phyloP scores from a whole-genome alignment of 2,329 filamentous ascomycete species.

The Fusarium humuli region DNA sequence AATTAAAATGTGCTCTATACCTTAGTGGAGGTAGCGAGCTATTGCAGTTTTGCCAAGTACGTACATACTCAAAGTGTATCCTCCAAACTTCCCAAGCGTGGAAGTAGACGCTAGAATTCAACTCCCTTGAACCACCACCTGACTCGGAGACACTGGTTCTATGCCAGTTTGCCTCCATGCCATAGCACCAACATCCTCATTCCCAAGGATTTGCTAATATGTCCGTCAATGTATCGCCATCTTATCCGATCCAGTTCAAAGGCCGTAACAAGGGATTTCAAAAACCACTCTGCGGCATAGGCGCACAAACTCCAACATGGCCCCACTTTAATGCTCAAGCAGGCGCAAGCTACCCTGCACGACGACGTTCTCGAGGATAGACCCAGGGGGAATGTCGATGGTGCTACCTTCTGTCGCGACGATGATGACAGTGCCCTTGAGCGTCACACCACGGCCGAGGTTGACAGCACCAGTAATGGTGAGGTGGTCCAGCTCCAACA shows the following conservation, averaged over 20 bases:
- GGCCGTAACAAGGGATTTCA: slow-evolving; percentile 16
- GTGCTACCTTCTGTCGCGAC: slow-evolving; percentile 98
- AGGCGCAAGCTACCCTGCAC: slow-evolving; percentile 93
- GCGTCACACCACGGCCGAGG: slow-evolving; percentile 91
- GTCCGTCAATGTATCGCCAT: not conserved
- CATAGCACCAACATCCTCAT: slow-evolving; percentile 3
- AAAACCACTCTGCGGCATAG: slow-evolving; percentile 12
- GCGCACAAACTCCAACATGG: slow-evolving; percentile 4
- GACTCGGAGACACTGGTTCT: not conserved
- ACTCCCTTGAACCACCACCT: slow-evolving; percentile 1
- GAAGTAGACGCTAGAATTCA: slow-evolving; percentile 5
- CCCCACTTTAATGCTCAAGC: slow-evolving; percentile 68
- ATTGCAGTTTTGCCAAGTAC: slow-evolving; percentile 40
- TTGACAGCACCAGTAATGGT: slow-evolving; percentile 99
- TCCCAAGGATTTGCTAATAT: slow-evolving; percentile 1
- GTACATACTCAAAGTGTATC: slow-evolving; percentile 39
- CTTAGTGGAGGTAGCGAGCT: slow-evolving; percentile 31
- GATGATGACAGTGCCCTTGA: slow-evolving; percentile 99
- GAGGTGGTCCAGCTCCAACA: slow-evolving; percentile 91
- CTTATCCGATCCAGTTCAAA: slow-evolving; percentile 19
- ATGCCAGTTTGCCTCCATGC: slow-evolving; percentile 11
- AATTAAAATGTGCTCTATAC: slow-evolving; percentile 39
- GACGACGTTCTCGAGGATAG: slow-evolving; percentile 97
- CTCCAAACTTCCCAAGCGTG: slow-evolving; percentile 12
- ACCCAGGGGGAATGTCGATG: slow-evolving; percentile 96